Evolutionary conservation across 192 early-diverging fungal genomes (phyloP).

Genomic region (Coemansia sp.): DNA sequence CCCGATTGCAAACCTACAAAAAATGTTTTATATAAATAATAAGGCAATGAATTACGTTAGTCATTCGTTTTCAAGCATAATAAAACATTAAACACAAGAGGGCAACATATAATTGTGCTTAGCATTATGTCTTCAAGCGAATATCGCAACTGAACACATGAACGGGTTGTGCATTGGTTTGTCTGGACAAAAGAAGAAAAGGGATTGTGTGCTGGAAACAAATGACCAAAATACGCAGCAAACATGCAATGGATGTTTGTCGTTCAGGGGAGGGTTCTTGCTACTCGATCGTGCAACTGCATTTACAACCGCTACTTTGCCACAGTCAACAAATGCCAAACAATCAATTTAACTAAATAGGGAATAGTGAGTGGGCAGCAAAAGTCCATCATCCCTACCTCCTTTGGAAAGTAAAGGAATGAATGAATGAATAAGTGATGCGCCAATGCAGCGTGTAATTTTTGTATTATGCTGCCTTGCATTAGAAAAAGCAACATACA

Average conservation of each 20-base stretch:
- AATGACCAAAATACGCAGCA: too few relatives aligned
- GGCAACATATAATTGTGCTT: too few relatives aligned
- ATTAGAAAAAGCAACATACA: too few relatives aligned
- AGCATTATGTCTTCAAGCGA: too few relatives aligned
- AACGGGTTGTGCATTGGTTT: neutral
- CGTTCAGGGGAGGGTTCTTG: constrained; percentile 3
- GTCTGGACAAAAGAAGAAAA: neutral
- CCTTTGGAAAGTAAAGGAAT: neutral
- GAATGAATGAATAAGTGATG: neutral
- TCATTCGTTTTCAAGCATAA: neutral
- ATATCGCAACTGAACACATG: too few relatives aligned
- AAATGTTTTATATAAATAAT: neutral
- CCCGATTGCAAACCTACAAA: constrained; percentile 8
- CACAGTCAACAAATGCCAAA: neutral
- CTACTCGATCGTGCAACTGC: constrained; percentile 1
- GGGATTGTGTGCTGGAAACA: too few relatives aligned
- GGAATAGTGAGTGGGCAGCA: neutral
- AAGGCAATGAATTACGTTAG: neutral
- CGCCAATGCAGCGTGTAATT: neutral
- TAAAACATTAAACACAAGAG: too few relatives aligned
- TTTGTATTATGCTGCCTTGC: neutral
- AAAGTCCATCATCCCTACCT: neutral
- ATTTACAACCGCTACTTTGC: neutral
- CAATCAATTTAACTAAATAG: constrained; percentile 7
- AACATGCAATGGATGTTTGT: neutral